A percentile compares a stretch with the other conserved stretches of the same genome.
Evolutionary conservation across 192 early-diverging fungal species (phyloP).

Genomic region (Tieghemiomyces parasiticus): DNA sequence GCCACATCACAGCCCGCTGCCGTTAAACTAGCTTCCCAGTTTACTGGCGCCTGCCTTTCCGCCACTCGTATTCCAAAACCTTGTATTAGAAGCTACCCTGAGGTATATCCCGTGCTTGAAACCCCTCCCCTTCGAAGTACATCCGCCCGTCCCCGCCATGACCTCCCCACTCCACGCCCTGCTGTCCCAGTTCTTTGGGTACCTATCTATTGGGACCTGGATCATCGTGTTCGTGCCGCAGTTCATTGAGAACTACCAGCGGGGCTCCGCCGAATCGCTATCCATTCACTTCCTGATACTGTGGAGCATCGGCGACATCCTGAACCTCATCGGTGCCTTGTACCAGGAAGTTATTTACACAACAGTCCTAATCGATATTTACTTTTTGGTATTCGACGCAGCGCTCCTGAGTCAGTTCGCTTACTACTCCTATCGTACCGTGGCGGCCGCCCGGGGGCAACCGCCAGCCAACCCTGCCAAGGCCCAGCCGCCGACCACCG

Average conservation of each 20-base stretch:
- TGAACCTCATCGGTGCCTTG: slow-evolving; percentile 55
- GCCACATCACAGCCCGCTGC: too few species aligned
- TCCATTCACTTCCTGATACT: slow-evolving; percentile 53
- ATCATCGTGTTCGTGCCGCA: slow-evolving; percentile 72
- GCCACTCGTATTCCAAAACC: too few species aligned
- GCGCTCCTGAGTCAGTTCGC: slow-evolving; percentile 46
- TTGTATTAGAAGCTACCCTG: too few species aligned
- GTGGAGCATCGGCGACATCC: slow-evolving; percentile 66
- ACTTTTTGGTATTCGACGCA: slow-evolving; percentile 57
- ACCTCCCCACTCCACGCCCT: slow-evolving; percentile 11
- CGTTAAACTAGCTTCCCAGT: too few species aligned
- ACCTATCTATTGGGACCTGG: slow-evolving; percentile 59
- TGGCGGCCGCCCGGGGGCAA: slow-evolving; percentile 15
- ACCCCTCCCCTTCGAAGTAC: too few species aligned
- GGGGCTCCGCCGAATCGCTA: slow-evolving; percentile 60
- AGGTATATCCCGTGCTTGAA: too few species aligned
- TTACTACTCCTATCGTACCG: slow-evolving; percentile 39
- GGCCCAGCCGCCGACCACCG: not conserved
- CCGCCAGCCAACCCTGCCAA: not conserved
- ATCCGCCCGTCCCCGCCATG: too few species aligned
- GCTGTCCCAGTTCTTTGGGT: slow-evolving; percentile 40
- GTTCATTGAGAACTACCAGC: slow-evolving; percentile 59
- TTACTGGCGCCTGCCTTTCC: too few species aligned
- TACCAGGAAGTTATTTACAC: slow-evolving; percentile 56
- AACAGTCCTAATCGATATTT: slow-evolving; percentile 51